Percentiles rank a stretch among this genome's conserved stretches.
These are phyloP conservation scores for Penicillium daleae DNA, from an alignment of 495 filamentous ascomycete genomes.

Conservation along the genomic window DNA sequence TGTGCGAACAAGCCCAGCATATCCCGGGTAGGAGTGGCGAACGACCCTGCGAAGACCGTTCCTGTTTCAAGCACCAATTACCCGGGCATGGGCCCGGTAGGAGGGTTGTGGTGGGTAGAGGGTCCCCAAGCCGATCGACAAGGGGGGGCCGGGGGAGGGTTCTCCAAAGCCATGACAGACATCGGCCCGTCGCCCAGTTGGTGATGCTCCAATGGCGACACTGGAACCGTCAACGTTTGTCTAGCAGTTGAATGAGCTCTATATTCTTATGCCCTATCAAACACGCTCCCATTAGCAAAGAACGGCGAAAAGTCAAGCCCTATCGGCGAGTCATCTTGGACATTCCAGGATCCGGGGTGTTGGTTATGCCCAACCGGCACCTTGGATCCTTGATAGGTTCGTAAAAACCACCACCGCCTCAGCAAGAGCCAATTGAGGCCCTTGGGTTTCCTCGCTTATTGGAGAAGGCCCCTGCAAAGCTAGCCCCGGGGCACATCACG, in stretches of 20 bases:
- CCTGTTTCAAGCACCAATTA: background rate
- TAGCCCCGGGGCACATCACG: slow-evolving; percentile 29
- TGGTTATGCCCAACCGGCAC: slow-evolving; percentile 33
- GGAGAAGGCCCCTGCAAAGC: slow-evolving; percentile 24
- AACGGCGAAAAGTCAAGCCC: slow-evolving; percentile 11
- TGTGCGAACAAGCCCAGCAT: background rate
- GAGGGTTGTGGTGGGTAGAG: background rate
- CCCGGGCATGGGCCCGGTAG: background rate
- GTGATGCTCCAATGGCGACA: slow-evolving; percentile 1
- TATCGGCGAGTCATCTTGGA: slow-evolving; percentile 28
- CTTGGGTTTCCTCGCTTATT: slow-evolving; percentile 20
- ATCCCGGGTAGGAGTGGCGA: background rate
- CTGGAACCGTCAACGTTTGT: background rate
- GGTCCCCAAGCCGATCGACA: slow-evolving; percentile 5
- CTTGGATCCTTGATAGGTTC: slow-evolving; percentile 34
- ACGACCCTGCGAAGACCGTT: slow-evolving; percentile 4
- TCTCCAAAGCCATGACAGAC: background rate
- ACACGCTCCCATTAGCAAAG: background rate
- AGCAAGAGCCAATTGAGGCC: background rate
- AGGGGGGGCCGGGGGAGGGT: background rate
- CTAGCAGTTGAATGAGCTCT: background rate
- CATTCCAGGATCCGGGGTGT: slow-evolving; percentile 34
- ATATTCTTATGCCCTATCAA: background rate
- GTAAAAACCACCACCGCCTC: slow-evolving; percentile 6
- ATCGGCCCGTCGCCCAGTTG: slow-evolving; percentile 2